A percentile compares a stretch with the other conserved stretches of the same genome.
Evolutionary conservation across 129 eudicot genomes (phyloP).

Genomic region (Flaveria linearis): DNA sequence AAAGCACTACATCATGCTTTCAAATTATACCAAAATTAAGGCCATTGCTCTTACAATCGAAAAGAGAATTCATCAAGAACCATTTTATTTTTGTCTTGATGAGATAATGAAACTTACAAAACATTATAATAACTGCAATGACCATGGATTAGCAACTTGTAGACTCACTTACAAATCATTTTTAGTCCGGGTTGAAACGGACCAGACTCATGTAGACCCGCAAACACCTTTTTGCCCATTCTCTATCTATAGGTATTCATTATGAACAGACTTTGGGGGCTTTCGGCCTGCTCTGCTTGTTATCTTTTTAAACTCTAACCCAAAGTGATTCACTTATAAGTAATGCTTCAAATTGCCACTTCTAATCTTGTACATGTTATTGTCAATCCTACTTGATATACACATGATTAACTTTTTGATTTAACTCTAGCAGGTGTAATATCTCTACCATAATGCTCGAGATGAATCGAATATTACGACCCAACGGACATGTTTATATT

Average conservation of each 20-base stretch:
- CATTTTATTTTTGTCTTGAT: too few species aligned
- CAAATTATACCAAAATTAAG: too few species aligned
- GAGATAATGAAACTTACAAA: too few species aligned
- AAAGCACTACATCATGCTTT: too few species aligned
- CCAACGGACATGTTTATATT: slow-evolving; percentile 76
- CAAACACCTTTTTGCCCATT: neutral
- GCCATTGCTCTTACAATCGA: too few species aligned
- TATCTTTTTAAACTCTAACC: neutral
- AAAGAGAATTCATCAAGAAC: too few species aligned
- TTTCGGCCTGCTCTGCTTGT: neutral
- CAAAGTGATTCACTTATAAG: neutral
- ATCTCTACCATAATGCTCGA: slow-evolving; percentile 77
- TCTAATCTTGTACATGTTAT: neutral
- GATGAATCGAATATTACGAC: slow-evolving; percentile 72
- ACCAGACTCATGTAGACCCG: too few species aligned
- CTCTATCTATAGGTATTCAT: neutral
- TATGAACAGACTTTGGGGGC: neutral
- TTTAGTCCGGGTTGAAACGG: neutral
- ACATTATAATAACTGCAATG: too few species aligned
- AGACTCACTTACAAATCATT: too few species aligned
- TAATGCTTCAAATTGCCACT: neutral
- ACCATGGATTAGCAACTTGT: too few species aligned
- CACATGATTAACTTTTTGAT: neutral
- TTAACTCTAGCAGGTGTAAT: slow-evolving; percentile 51
- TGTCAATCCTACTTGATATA: too few species aligned